These are phyloP conservation scores for Trichomonas vaginalis DNA, from an alignment of 208 protist species.

Conservation along the genomic window DNA sequence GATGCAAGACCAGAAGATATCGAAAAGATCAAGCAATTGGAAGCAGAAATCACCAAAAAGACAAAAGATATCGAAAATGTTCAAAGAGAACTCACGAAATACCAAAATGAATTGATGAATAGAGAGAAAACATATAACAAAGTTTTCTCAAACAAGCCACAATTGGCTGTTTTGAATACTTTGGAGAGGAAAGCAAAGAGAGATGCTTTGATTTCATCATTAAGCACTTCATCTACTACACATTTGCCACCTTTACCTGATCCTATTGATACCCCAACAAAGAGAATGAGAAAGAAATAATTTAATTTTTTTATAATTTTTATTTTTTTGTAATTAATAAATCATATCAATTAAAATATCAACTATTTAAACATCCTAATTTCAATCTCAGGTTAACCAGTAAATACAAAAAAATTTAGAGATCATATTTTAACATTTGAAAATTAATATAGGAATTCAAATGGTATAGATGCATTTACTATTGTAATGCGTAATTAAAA, in stretches of 20 bases:
- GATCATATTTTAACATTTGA: no score
- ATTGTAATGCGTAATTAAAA: no score
- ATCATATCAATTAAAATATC: no score
- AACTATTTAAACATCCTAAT: no score
- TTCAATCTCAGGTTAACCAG: no score
- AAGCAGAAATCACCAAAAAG: background rate
- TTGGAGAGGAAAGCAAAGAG: background rate
- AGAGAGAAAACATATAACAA: conserved; percentile 9
- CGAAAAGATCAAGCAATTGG: background rate
- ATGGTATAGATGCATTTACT: no score
- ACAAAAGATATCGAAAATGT: background rate
- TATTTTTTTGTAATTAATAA: no score
- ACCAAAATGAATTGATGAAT: background rate
- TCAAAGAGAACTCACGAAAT: background rate
- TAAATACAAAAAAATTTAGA: no score
- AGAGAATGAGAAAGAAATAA: no score
- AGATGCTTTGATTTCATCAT: background rate
- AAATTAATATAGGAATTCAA: no score
- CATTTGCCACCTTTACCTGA: background rate
- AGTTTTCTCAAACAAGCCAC: conserved; percentile 4
- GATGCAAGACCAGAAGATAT: background rate
- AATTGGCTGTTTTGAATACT: background rate
- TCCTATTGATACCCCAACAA: background rate
- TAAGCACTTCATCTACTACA: background rate
- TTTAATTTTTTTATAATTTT: no score